Base-by-base conservation (phyloP, 495 filamentous ascomycete genomes). In the Paragyromitra xinjiangensis region DNA sequence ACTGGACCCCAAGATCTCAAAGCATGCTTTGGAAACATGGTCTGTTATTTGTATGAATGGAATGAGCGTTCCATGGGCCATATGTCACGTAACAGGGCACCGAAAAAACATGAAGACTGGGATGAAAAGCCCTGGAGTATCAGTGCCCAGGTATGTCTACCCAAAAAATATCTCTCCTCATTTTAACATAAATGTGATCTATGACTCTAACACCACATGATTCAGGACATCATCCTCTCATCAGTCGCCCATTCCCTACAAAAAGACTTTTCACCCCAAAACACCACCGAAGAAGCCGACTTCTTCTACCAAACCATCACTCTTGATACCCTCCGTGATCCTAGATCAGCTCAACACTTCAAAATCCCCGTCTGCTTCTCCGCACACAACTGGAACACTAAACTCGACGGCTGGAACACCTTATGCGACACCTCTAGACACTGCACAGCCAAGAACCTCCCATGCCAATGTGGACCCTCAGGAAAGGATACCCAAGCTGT, bases 41-140 rank as follows among this genome's bases (percentile, higher is more conserved):
- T 73, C 22, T 82, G 80, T 40, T 82, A 82, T 56, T 24, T 81
- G 71, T 82, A 82, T 14, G 66, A 78, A 45, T 82, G 80, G 80
- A 75, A 76, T 11, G 80, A 80, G 19, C 80, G 75, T 16, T 2
- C 50, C 0, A 66, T 72, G 40, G 55, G 68, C 34, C 53, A 78
- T 26, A 50, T 79, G 40, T 79, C 77, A 6, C 75, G 45, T 6
- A 79, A 71, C 16, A 71, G 22, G 29, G 51, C 40, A 37, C 75
- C 76, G 16, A 34, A 51, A 8, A 80, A 76, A 12, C 50, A 58
- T 42, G 50, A 73, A 12, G 42, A 69, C 24, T 82, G 71, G 80
- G 59, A 55, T 29, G 76, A 82, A n/a, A 64, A 65, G 34, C 80
- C 80, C 16, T 80, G 71, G 65, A 50, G 34, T 1, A 71, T 82